Base-by-base conservation (phyloP, 371 early-diverging fungal genomes). In the Mortierella sp. region DNA sequence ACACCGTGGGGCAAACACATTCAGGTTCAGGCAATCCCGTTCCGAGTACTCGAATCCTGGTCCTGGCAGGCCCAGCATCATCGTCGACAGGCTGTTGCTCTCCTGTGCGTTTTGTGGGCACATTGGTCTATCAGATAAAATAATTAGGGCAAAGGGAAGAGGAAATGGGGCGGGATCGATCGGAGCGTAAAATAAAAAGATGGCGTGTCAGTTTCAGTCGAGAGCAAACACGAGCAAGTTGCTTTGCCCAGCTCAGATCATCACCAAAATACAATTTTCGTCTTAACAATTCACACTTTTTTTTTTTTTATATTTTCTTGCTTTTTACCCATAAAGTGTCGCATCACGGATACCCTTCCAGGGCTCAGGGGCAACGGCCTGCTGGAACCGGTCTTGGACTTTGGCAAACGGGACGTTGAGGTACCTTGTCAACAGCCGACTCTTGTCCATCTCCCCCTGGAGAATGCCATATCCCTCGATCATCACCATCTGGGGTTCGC, bases 1-100 rank as follows among this genome's bases (percentile, higher is more conserved):
- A 16, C 68, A 55, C 7, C 76, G 45, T 14, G 86, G 86, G 1
- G 82, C 75, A 71, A 79, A 85, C 13, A 86, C 77, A 65, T 86
- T 85, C n/a, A 86, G 66, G 37, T 85, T 79, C 45, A 86, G 44
- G 41, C 86, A 85, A 52, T 85, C 85, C 45, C 76, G 78, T n/a
- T 82, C 83, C 10, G 83, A 82, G 69, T 64, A 82, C 24, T 70
- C 68, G 52, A 81, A 81, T 2, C 81, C 81, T 67, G 81, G 81
- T 8, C 81, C 81, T 29, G 81, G 81, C 5, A 77, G 0, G 8
- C 81, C 81, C 41, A 77, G 39, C 77, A 81, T 77, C 71, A 77
- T 61, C 9, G 81, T 76, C 16, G 70, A 44, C 37, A 81, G 64
- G 45, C 29, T 77, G 74, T 81, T 81, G 48, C 74, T 41, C 2